Evolutionary conservation across 768 basidiomycete genomes (phyloP).

Genomic region (Pulveroboletus ravenelii): DNA sequence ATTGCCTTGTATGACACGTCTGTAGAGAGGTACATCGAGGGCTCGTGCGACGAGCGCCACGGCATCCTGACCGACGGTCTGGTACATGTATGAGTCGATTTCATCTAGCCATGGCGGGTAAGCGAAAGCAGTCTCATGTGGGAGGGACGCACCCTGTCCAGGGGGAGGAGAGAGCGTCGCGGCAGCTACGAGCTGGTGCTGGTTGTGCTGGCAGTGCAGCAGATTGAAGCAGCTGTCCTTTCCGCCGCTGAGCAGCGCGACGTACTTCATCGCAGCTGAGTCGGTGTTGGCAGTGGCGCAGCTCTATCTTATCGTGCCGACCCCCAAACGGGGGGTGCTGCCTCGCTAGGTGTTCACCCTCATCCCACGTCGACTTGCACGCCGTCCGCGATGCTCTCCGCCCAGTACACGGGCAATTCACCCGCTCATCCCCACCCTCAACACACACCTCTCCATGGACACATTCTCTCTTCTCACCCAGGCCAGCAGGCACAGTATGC

Average conservation of each 20-base stretch:
- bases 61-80: constrained; percentile 97
- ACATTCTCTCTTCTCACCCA: constrained; percentile 23
- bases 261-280: constrained; percentile 67
- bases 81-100: constrained; percentile 96
- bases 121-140: not conserved
- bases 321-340: constrained; percentile 16
- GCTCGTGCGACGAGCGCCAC: constrained; percentile 83
- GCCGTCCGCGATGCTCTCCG: constrained; percentile 67
- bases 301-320: constrained; percentile 18
- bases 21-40: constrained; percentile 80
- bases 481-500: constrained; percentile 21
- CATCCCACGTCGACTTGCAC: too few species aligned
- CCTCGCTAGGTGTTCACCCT: not conserved
- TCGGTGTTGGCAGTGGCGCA: not conserved
- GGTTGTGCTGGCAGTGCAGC: constrained; percentile 78
- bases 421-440: constrained; percentile 18
- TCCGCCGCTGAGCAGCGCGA: constrained; percentile 92
- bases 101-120: constrained; percentile 62
- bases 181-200: constrained; percentile 82
- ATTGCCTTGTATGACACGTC: constrained; percentile 72
- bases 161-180: constrained; percentile 81
- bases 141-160: constrained; percentile 65
- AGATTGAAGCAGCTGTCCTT: constrained; percentile 98
- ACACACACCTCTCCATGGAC: constrained; percentile 24
- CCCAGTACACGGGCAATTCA: constrained; percentile 21